Conservation (phyloP, 1,139 yeast species). For the Geotrichum histeridarum region DNA sequence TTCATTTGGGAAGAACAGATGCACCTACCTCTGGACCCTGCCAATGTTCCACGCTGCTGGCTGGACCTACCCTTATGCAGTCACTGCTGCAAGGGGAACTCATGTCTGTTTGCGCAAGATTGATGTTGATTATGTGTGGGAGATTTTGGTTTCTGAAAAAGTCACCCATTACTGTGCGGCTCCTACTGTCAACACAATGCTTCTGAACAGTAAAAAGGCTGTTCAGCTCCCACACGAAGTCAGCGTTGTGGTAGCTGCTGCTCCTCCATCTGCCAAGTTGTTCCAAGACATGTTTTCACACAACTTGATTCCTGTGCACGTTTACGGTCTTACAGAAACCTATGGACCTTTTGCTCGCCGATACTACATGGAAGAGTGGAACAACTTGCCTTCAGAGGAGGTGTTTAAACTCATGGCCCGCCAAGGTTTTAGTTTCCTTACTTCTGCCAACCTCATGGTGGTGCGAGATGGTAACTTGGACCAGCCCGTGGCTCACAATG, state of each 20-base stretch:
- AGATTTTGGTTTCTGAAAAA: constrained; percentile 29
- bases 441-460: constrained; percentile 43
- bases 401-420: constrained; percentile 34
- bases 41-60: constrained; percentile 43
- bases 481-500: constrained; percentile 46
- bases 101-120: constrained; percentile 38
- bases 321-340: constrained; percentile 64
- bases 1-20: constrained; percentile 31
- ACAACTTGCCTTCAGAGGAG: constrained; percentile 27
- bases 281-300: constrained; percentile 36
- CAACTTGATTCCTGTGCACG: constrained; percentile 47
- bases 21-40: constrained; percentile 39
- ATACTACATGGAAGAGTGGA: constrained; percentile 36
- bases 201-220: constrained; percentile 35
- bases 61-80: constrained; percentile 41
- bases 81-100: constrained; percentile 39
- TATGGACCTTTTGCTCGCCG: constrained; percentile 39
- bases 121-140: constrained; percentile 38
- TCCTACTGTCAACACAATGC: constrained; percentile 39
- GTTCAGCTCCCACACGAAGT: constrained; percentile 31
- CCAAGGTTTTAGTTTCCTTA: constrained; percentile 38
- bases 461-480: constrained; percentile 47
- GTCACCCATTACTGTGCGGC: constrained; percentile 41
- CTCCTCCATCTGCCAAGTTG: constrained; percentile 39
- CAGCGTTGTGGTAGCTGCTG: constrained; percentile 39